Base-by-base conservation (phyloP, 805 yeast species). In the Jamesozyma spencerorum region DNA sequence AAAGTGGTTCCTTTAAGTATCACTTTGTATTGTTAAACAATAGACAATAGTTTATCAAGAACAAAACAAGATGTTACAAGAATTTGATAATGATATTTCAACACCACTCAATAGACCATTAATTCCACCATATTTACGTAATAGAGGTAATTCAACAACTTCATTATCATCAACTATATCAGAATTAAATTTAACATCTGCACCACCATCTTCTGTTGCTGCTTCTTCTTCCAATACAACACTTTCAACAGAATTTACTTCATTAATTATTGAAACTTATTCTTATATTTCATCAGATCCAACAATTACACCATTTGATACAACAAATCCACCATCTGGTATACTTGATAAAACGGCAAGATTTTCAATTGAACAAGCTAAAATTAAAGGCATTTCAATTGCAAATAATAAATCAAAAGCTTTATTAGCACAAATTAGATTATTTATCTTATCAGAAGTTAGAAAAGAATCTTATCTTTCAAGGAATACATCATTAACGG, bases 251-350 rank as follows among this genome's bases (percentile, higher is more conserved):
- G 17, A 41, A 11, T 51, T 58, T 27, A 75, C 76, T 47, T 63
- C 60, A 18, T 50, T 72, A 12, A 56, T 79, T 18, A 50, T 68
- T 49, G 66, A 65, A 31, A 63, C 68, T 4, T 78, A 77, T 50
- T 72, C 72, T 38, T 51, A 62, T 7, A 65, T 72, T 41, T 69
- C 73, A 13, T 66, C 66, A 36, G 75, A 71, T 49, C 86, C 87
- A 5, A 72, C 75, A 27, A 65, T 70, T 6, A 80, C 88, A 0
- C 88, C 88, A 0, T 81, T 81, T 53, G 79, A 79, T 47, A 71
- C 74, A 14, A 55, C 66, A 32, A 72, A 72, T 50, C 87, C 86
- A 6, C 86, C 87, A 0, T 69, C 79, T 1, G 86, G 86, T 1
- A 69, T 81, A 3, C 66, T 79, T 17, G 75, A 77, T 32, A 68